Base-by-base conservation (phyloP, 129 eudicot species). In the Lonicera japonica region DNA sequence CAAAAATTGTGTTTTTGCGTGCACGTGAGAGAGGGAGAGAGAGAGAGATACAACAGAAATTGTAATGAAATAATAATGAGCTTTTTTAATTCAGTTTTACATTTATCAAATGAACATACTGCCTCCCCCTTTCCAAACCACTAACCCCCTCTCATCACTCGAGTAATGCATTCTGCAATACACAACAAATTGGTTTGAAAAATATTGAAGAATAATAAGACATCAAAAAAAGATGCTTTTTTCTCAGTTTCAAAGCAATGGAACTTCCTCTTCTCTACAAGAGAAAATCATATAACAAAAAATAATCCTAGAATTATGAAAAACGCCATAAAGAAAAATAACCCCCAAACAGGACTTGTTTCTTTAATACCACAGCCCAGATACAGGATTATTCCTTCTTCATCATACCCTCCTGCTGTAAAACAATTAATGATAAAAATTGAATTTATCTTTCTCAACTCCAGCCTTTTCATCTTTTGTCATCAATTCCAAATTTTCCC, bases 331-430 rank as follows among this genome's bases (percentile, higher is more conserved):
- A 15, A 8, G 59, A 64, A 34, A 64, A 20, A 47, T 25, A 46
- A 10, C 51, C 21, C 68, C 47, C 43, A 50, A 64, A 43, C 54
- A 23, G 46, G 25, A 50, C 55, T 50, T 5, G 55, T 16, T 50
- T 50, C 55, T 50, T 50, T 50, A 50, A 50, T 50, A 50, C 50
- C 36, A 43, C 55, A 50, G 21, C 55, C 21, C 55, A 50, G 55
- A 55, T 6, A 22, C 5, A 9, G 21, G 43, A 17, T 15, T 20
- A 5, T 17, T 54, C 20, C 58, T 55, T 7, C 50, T 14, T 17
- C 69, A 24, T 21, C 58, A 17, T 1, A 65, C 21, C 55, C 69
- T 65, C 15, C 59, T 25, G 40, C 18, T 22, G 60, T 51, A 36
- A 45, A 65, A 65, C 38, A 51, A 53, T 43, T 43, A 50, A 50